phyloP scores from a whole-genome alignment of 805 yeast species.

The Saccharomycopsis sp. region DNA sequence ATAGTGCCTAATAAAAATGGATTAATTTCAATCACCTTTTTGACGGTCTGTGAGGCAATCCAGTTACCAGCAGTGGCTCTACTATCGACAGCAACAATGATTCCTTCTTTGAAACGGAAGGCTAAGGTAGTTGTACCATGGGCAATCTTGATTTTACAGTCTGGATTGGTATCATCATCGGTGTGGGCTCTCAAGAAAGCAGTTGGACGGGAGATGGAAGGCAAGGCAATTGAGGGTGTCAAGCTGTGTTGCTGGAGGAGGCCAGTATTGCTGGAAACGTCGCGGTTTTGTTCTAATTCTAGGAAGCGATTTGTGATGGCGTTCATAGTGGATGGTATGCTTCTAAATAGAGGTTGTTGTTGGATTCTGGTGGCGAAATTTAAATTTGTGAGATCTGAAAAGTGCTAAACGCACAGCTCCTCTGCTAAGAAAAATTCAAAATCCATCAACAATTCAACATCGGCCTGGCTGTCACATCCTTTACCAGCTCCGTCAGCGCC shows the following conservation, averaged over 20 bases:
- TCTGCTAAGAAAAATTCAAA: too few relatives aligned
- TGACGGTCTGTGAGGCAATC: conserved; percentile 97
- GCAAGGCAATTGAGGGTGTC: conserved; percentile 57
- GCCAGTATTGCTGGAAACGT: too few relatives aligned
- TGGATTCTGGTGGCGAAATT: too few relatives aligned
- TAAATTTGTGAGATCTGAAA: too few relatives aligned
- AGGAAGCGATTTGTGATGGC: too few relatives aligned
- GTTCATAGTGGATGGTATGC: too few relatives aligned
- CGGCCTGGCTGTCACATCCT: too few relatives aligned
- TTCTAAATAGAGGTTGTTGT: too few relatives aligned
- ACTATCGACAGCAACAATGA: conserved; percentile 93
- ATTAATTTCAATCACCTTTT: conserved; percentile 93
- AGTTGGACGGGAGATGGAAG: conserved; percentile 82
- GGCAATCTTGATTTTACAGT: conserved; percentile 90
- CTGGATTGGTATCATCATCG: conserved; percentile 87
- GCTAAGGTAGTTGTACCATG: conserved; percentile 99
- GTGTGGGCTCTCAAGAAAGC: conserved; percentile 96
- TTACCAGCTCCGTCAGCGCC: too few relatives aligned
- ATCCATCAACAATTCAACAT: too few relatives aligned
- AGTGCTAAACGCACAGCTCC: too few relatives aligned
- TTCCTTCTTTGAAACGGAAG: conserved; percentile 92
- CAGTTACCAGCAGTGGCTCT: conserved; percentile 97
- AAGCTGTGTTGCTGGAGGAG: conserved; percentile 19
- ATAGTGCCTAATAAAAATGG: conserved; percentile 91
- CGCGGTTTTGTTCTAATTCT: neutral